Evolutionary conservation across 2,329 filamentous ascomycete species (phyloP).

Genomic region (Fonsecaea multimorphosa): DNA sequence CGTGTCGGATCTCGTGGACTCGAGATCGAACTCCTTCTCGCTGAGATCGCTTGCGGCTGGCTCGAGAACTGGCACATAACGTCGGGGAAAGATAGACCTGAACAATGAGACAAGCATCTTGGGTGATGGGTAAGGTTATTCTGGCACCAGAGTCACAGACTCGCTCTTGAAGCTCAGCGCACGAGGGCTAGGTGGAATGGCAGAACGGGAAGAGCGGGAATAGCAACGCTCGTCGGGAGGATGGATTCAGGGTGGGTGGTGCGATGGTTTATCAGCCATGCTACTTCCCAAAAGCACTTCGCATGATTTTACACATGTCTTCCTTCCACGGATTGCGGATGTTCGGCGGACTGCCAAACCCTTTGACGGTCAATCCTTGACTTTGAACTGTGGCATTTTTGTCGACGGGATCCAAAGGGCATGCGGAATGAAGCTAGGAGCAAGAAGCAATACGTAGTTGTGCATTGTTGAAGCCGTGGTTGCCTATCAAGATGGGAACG

Average conservation of each 20-base stretch:
- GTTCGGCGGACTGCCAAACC: not conserved
- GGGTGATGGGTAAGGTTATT: not conserved
- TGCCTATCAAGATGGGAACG: not conserved
- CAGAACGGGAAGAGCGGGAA: not conserved
- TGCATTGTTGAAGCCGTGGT: not conserved
- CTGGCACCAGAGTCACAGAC: not conserved
- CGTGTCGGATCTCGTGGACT: not conserved
- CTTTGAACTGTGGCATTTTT: not conserved
- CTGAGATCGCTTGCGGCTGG: not conserved
- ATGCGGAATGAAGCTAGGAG: not conserved
- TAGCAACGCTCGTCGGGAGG: not conserved
- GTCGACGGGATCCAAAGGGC: not conserved
- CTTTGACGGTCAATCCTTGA: not conserved
- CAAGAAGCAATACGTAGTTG: not conserved
- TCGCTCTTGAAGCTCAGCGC: not conserved
- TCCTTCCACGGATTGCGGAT: not conserved
- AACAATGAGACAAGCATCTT: not conserved
- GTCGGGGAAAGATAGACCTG: not conserved
- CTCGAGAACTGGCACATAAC: not conserved
- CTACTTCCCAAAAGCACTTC: not conserved
- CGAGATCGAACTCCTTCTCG: not conserved
- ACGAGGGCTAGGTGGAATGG: not conserved
- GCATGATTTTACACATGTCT: not conserved
- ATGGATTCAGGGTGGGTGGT: not conserved
- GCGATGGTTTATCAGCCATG: not conserved